Evolutionary conservation across 1,284 basidiomycete species (phyloP).

Genomic region (Irpex rosettiformis): DNA sequence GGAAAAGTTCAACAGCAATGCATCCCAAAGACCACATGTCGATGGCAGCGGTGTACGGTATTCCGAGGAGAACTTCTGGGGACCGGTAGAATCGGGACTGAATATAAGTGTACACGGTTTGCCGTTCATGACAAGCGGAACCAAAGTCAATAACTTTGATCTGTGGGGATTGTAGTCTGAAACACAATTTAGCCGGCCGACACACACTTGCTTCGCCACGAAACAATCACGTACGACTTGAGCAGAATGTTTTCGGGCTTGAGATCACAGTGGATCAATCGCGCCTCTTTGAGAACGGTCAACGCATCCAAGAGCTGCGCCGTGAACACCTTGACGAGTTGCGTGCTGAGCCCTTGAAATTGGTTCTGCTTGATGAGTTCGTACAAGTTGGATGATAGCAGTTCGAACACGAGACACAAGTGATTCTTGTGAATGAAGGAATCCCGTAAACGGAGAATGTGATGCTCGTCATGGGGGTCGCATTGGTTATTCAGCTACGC

Average conservation of each 20-base stretch:
- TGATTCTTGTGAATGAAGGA: conserved; percentile 97
- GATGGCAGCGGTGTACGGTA: conserved; percentile 92
- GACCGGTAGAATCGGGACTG: conserved; percentile 98
- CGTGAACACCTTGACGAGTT: conserved; percentile 97
- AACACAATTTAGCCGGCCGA: conserved; percentile 6
- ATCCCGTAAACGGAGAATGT: conserved; percentile 93
- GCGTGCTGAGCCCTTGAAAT: conserved; percentile 95
- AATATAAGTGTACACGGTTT: conserved; percentile 99
- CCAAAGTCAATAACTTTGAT: conserved; percentile 99
- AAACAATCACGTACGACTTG: conserved; percentile 71
- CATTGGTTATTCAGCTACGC: conserved; percentile 86
- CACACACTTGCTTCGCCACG: conserved; percentile 6
- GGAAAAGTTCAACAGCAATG: conserved; percentile 97
- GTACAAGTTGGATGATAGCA: conserved; percentile 96
- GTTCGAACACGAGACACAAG: conserved; percentile 96
- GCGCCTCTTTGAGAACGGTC: conserved; percentile 90
- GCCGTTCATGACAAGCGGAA: conserved; percentile 96
- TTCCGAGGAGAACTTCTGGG: conserved; percentile 93
- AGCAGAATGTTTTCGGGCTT: conserved; percentile 97
- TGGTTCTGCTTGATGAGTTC: conserved; percentile 99
- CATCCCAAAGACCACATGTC: conserved; percentile 97
- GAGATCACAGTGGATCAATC: conserved; percentile 96
- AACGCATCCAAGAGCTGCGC: conserved; percentile 92
- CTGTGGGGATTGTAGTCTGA: conserved; percentile 91
- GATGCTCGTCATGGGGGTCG: conserved; percentile 94